Base-by-base conservation (phyloP, 1,284 basidiomycete species). In the Cryptococcus maquisensis region DNA sequence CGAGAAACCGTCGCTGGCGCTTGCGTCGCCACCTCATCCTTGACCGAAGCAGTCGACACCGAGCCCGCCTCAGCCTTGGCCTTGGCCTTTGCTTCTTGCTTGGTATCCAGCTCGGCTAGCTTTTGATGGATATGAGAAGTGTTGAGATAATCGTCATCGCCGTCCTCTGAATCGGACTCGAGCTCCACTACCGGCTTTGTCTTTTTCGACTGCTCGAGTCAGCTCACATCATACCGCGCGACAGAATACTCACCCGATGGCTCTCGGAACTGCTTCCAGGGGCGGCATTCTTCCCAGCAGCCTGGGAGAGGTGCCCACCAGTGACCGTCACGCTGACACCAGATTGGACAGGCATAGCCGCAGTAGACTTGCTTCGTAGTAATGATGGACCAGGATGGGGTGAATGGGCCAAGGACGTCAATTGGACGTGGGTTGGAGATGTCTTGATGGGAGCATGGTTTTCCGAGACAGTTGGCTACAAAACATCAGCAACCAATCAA, bases 301-400 rank as follows among this genome's bases (percentile, higher is more conserved):
- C 45, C 23, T 57, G 51, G 10, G 38, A 42, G 36, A 37, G 28
- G 8, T 55, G 38, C 35, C 49, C 23, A 20, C 49, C 55, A 6
- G 56, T 57, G 8, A 59, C 47, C 1, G 68, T 71, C 1, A 73
- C 70, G 48, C 68, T 71, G 35, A 73, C 62, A 10, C 71, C 73
- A 0, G 64, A 69, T 45, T 73, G 65, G 3, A 74, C 67, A 12
- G 73, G 73, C 55, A 72, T 64, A 3, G 73, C 71, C 2, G 67
- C 70, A 1, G 65, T 66, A n/a, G 70, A 72, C 56, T 74, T 74
- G 49, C 66, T 68, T 6, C 71, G 60, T 23, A 72, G 49, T 3
- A 72, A 52, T 13, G 46, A 55, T 4, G 65, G 66, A 10, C 59
- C 66, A 16, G 57, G 56, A 9, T 52, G 47, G 9, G 68, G 69